phyloP scores from a whole-genome alignment of 2,329 filamentous ascomycete species.

The Dactylellina drechsleri region DNA sequence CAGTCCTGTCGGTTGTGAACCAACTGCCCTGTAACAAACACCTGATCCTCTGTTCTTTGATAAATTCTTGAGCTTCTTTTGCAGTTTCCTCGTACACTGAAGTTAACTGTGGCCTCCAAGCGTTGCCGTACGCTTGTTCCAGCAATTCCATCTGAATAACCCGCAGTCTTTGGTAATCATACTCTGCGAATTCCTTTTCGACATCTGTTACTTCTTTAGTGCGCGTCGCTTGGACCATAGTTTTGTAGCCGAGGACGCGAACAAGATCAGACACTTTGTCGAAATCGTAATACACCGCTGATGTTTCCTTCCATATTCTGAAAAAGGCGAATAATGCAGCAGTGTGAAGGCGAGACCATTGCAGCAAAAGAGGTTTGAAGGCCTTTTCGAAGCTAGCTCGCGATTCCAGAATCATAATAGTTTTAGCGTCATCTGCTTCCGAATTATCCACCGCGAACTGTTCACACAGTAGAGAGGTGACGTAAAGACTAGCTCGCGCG shows the following conservation, averaged over 20 bases:
- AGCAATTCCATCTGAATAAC: slow-evolving; percentile 93
- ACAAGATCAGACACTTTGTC: slow-evolving; percentile 92
- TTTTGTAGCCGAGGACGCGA: slow-evolving; percentile 87
- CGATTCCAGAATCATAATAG: slow-evolving; percentile 78
- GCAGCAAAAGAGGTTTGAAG: slow-evolving; percentile 85
- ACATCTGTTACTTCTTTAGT: slow-evolving; percentile 86
- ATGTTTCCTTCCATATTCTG: slow-evolving; percentile 89
- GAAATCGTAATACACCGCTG: slow-evolving; percentile 85
- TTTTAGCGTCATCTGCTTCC: slow-evolving; percentile 80
- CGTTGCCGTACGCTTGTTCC: slow-evolving; percentile 89
- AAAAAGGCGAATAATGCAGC: slow-evolving; percentile 88
- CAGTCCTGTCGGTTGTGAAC: slow-evolving; percentile 69
- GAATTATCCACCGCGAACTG: slow-evolving; percentile 93
- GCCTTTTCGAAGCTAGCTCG: slow-evolving; percentile 82
- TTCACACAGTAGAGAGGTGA: slow-evolving; percentile 89
- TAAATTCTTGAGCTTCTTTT: slow-evolving; percentile 91
- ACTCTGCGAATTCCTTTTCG: slow-evolving; percentile 86
- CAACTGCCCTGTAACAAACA: slow-evolving; percentile 89
- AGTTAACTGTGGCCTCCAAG: slow-evolving; percentile 88
- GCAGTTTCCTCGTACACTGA: slow-evolving; percentile 75
- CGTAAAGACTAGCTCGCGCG: slow-evolving; percentile 82
- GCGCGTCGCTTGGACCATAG: slow-evolving; percentile 82
- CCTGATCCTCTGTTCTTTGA: slow-evolving; percentile 94
- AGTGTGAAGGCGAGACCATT: slow-evolving; percentile 91
- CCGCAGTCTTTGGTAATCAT: slow-evolving; percentile 80